Evolutionary conservation across 495 filamentous ascomycete genomes (phyloP), one percentile per base, ranked within the genome.

Genomic region (Evansstolkia leycettana): DNA sequence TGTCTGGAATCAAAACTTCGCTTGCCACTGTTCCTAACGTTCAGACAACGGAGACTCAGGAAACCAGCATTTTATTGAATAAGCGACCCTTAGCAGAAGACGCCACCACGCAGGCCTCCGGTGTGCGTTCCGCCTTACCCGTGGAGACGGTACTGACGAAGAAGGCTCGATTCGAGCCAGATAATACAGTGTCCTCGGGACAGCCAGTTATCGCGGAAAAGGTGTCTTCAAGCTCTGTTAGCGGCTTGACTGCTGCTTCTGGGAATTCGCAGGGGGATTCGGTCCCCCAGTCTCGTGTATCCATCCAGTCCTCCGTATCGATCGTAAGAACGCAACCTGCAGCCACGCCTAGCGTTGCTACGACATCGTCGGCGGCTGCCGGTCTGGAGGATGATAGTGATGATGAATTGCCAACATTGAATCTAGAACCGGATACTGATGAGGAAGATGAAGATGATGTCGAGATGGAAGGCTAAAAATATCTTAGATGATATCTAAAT

Each of bases 401-500:
- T 13, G 66, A 67, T 39, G 67, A 69, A 34, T 42, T 72, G 43
- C 67, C 67, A 7, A 54, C 62, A 0, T 40, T 70, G 40, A 59
- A 70, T 38, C 45, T 70, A 8, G 66, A 67, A 5, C 43, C 62
- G 27, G 67, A 67, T 33, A 64, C 64, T 14, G 63, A 23, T 39
- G 56, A 60, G 23, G 51, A 55, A 7, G 58, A 60, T 1, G 54
- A 60, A 4, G 58, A 63, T 18, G 56, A 60, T 46, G 47, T 57
- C 12, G 41, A 39, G 2, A 59, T 58, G 55, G 53, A 46, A 16
- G 57, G 47, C 0, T 61, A 32, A 32, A 17, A 5, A 11, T 24
- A 7, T 18, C 16, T 33, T 16, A 24, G 10, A 5, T 23, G 20
- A 23, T 23, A 5, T 9, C 5, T 9, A 23, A 5, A 9, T 23